Evolutionary conservation across 805 yeast species (phyloP).

Genomic region (Saturnispora besseyi): DNA sequence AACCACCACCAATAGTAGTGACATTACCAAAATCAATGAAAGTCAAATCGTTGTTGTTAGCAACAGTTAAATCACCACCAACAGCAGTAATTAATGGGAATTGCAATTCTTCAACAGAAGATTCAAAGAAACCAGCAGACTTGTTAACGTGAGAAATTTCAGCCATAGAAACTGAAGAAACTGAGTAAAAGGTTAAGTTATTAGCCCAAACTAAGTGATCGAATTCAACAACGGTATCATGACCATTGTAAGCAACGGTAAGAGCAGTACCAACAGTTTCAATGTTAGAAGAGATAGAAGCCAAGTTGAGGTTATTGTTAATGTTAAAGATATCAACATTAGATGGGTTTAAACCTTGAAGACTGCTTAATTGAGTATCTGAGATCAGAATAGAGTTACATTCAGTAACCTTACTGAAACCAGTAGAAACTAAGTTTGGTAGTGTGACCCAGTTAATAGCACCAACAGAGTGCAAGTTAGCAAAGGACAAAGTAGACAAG

Average conservation of each 20-base stretch:
- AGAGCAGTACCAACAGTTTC: constrained; percentile 65
- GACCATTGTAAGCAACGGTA: constrained; percentile 80
- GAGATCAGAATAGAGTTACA: constrained; percentile 64
- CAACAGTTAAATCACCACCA: constrained; percentile 76
- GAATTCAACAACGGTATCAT: constrained; percentile 58
- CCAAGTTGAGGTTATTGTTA: constrained; percentile 83
- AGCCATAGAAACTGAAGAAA: constrained; percentile 61
- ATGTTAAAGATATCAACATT: constrained; percentile 55
- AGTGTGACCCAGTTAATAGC: constrained; percentile 71
- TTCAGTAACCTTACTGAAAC: constrained; percentile 66
- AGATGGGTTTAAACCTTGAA: constrained; percentile 52
- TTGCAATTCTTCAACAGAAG: constrained; percentile 49
- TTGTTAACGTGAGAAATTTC: constrained; percentile 67
- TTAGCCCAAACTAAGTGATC: constrained; percentile 75
- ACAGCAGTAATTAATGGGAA: constrained; percentile 47
- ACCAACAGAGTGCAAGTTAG: constrained; percentile 74
- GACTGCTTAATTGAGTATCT: constrained; percentile 61
- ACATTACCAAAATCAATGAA: constrained; percentile 61
- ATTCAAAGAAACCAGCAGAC: constrained; percentile 72
- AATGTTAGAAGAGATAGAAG: constrained; percentile 61
- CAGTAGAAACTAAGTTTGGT: constrained; percentile 68
- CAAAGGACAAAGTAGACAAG: constrained; percentile 61
- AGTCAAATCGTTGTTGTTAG: constrained; percentile 64
- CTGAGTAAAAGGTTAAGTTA: constrained; percentile 78
- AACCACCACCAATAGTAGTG: constrained; percentile 84